phyloP scores from a whole-genome alignment of 805 yeast species.

The Nakazawaea wyomingensis region DNA sequence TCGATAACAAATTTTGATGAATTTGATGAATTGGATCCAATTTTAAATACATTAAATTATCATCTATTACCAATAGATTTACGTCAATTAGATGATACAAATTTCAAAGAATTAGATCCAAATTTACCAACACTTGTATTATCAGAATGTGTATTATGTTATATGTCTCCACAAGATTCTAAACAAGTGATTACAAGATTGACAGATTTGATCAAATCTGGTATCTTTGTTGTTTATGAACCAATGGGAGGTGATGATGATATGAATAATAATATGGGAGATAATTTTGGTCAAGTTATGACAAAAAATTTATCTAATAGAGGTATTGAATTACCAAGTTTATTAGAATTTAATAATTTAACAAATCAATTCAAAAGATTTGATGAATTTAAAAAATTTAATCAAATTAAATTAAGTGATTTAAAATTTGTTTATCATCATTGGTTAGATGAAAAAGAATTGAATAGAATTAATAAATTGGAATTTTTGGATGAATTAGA shows the following conservation, averaged over 20 bases:
- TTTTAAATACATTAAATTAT: slow-evolving; percentile 37
- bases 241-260: slow-evolving; percentile 56
- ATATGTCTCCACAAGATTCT: slow-evolving; percentile 49
- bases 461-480: slow-evolving; percentile 40
- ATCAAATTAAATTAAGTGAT: slow-evolving; percentile 34
- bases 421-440: slow-evolving; percentile 32
- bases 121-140: slow-evolving; percentile 53
- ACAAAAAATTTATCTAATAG: slow-evolving; percentile 49
- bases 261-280: too few species aligned
- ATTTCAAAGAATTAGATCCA: slow-evolving; percentile 24
- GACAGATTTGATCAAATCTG: slow-evolving; percentile 33
- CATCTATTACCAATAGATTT: slow-evolving; percentile 54
- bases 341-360: slow-evolving; percentile 46
- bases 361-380: slow-evolving; percentile 35
- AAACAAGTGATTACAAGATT: slow-evolving; percentile 37
- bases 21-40: slow-evolving; percentile 23
- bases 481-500: slow-evolving; percentile 75
- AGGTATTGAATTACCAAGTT: slow-evolving; percentile 58
- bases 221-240: slow-evolving; percentile 51
- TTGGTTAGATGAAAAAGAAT: slow-evolving; percentile 42
- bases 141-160: slow-evolving; percentile 76
- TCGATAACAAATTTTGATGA: slow-evolving; percentile 15
- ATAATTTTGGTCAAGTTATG: slow-evolving; percentile 68
- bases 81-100: slow-evolving; percentile 26
- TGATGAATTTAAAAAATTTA: slow-evolving; percentile 14